A percentile compares a stretch with the other conserved stretches of the same genome.
Evolutionary conservation across 192 early-diverging fungal genomes (phyloP).

Genomic region (Podila minutissima): DNA sequence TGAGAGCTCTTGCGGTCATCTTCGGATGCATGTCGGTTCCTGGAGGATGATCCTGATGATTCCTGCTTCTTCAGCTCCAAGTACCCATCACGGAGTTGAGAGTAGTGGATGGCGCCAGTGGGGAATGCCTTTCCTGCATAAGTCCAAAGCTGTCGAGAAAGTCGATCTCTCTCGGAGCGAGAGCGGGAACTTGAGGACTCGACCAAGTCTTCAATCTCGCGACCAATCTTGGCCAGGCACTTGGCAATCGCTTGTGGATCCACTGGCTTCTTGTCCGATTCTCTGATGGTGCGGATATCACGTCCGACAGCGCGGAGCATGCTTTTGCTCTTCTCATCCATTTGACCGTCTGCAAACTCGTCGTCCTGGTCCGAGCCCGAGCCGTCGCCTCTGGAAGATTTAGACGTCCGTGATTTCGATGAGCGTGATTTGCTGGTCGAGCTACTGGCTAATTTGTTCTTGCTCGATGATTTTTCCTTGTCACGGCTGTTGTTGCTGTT

Average conservation of each 20-base stretch:
- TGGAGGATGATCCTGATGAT: conserved; percentile 32
- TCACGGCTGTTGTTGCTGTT: conserved; percentile 1
- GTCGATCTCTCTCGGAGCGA: conserved; percentile 58
- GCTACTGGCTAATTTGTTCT: background rate
- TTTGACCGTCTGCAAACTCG: conserved; percentile 13
- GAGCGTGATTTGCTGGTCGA: conserved; percentile 29
- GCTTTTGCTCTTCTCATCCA: conserved; percentile 38
- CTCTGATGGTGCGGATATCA: conserved; percentile 36
- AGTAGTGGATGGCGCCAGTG: conserved; percentile 61
- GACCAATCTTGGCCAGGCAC: conserved; percentile 64
- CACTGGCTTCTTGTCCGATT: conserved; percentile 45
- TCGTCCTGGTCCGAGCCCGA: conserved; percentile 14
- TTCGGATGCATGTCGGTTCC: conserved; percentile 66
- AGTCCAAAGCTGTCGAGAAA: conserved; percentile 59
- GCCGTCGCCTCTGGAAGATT: conserved; percentile 9
- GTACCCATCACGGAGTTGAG: conserved; percentile 50
- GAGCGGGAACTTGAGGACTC: conserved; percentile 50
- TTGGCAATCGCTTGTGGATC: conserved; percentile 60
- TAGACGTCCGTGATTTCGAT: conserved; percentile 11
- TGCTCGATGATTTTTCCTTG: background rate
- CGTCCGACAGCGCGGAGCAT: conserved; percentile 32
- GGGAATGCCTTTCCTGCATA: conserved; percentile 66
- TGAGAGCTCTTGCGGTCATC: conserved; percentile 75
- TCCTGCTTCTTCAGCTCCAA: conserved; percentile 40
- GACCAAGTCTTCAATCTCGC: conserved; percentile 58